Base-by-base conservation (phyloP, 805 yeast species). In the Saturnispora besseyi region DNA sequence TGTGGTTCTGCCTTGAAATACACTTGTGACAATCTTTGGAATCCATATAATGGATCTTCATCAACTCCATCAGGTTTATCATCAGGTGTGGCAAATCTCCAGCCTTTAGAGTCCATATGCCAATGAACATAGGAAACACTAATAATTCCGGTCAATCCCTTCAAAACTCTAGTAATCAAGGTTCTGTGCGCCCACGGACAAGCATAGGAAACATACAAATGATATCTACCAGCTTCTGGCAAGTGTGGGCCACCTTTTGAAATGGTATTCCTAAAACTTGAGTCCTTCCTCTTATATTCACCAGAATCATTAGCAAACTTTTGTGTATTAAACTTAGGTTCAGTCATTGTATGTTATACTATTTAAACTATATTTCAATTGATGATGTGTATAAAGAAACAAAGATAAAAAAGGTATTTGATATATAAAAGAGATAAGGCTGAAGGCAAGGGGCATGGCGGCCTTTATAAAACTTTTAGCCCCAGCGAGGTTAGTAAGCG, bases 161-260 rank as follows among this genome's bases (percentile, higher is more conserved):
- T 88, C 54, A 91, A 70, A 11, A 75, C 66, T 48, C 96, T 70
- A 3, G 82, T 74, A 48, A 88, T 82, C 51, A 90, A 71, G 0
- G 90, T 79, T 54, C 98, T 75, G 62, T 87, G 95, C 1, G 97
- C 97, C 90, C 97, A 91, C 4, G 99, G 98, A 67, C 99, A 91
- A 2, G 96, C 96, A 45, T 75, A 72, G 0, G 93, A 84, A 10
- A 88, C 95, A 59, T 85, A 90, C 49, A 89, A 74, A 67, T 90
- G 96, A 63, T 91, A 91, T 59, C 99, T 76, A 51, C 78, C 78
- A 43, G 76, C 73, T 61, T 88, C 96, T 4, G 96, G 87, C 63
- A 80, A 87, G 53, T 73, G 65, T 12, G 87, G 76, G 13, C 81
- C 86, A 1, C 79, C 72, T 28, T 70, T 69, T 1, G 75, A 57